Conservation (phyloP, 148 eudicot species). For the Talinum fruticosum region DNA sequence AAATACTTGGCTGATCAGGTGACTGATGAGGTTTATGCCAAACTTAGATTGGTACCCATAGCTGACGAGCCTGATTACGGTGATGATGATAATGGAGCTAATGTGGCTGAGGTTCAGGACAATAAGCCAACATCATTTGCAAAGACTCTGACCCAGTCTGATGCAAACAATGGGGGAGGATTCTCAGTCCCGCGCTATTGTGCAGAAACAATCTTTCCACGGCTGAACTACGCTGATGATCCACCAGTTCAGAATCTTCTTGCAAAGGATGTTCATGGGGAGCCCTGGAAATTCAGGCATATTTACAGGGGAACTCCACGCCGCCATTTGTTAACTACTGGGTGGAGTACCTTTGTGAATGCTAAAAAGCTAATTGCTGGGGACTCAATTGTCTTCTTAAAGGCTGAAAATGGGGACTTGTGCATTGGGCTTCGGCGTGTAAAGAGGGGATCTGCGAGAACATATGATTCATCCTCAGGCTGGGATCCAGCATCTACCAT, state of each 20-base stretch:
- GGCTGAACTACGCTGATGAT: conserved; percentile 73
- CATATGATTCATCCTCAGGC: conserved; percentile 56
- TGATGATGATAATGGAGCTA: conserved; percentile 39
- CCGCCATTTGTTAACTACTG: conserved; percentile 86
- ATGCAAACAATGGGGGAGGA: conserved; percentile 96
- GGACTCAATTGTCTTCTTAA: conserved; percentile 86
- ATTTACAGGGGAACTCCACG: conserved; percentile 92
- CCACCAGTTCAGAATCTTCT: conserved; percentile 91
- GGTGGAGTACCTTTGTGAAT: conserved; percentile 97
- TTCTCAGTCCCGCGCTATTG: conserved; percentile 93
- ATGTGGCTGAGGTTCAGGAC: conserved; percentile 41
- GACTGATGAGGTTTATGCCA: conserved; percentile 81
- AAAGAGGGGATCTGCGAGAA: conserved; percentile 66
- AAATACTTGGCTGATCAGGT: conserved; percentile 81
- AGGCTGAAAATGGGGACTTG: conserved; percentile 82
- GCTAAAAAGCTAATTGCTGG: conserved; percentile 91
- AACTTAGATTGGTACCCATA: conserved; percentile 51
- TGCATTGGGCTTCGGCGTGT: conserved; percentile 89
- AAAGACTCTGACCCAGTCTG: conserved; percentile 87
- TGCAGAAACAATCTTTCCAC: conserved; percentile 90
- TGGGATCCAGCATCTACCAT: conserved; percentile 63
- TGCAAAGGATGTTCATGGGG: conserved; percentile 94
- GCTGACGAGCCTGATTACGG: conserved; percentile 37
- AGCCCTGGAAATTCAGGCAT: conserved; percentile 86
- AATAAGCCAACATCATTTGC: conserved; percentile 83